Conservation (phyloP, 2,329 filamentous ascomycete species). For the Chrysoporthe puriensis region DNA sequence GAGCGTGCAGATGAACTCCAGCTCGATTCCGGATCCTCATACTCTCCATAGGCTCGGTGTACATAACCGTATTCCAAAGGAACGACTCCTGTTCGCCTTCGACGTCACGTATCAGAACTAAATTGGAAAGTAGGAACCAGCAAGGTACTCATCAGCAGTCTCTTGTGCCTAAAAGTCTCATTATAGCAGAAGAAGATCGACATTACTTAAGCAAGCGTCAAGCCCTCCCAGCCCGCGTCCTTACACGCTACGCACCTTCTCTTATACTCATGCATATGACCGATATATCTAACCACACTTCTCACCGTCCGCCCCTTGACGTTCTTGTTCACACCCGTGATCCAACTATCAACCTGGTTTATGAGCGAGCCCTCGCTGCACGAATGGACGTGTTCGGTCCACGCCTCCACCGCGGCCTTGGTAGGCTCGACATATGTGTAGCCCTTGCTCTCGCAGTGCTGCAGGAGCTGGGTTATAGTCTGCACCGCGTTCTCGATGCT, state of each 20-base stretch:
- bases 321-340: conserved; percentile 28
- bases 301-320: conserved; percentile 17
- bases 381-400: conserved; percentile 25
- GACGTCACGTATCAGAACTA: too few species aligned
- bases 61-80: too few species aligned
- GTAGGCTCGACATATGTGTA: conserved; percentile 23
- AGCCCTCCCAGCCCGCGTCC: neutral
- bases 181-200: neutral
- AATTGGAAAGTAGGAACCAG: too few species aligned
- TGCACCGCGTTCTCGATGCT: conserved; percentile 28
- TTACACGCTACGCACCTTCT: conserved; percentile 20
- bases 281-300: conserved; percentile 26
- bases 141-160: too few species aligned
- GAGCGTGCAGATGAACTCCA: too few species aligned
- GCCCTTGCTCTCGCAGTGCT: conserved; percentile 6
- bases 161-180: too few species aligned
- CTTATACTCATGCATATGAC: conserved; percentile 24
- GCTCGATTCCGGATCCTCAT: too few species aligned
- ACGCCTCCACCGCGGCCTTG: conserved; percentile 20
- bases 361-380: conserved; percentile 25
- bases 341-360: conserved; percentile 30
- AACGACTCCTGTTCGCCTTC: too few species aligned
- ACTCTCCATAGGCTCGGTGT: too few species aligned
- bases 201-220: neutral
- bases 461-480: conserved; percentile 16